Evolutionary conservation across 1,284 basidiomycete species (phyloP).

Genomic region (Cryptococcus sp.): DNA sequence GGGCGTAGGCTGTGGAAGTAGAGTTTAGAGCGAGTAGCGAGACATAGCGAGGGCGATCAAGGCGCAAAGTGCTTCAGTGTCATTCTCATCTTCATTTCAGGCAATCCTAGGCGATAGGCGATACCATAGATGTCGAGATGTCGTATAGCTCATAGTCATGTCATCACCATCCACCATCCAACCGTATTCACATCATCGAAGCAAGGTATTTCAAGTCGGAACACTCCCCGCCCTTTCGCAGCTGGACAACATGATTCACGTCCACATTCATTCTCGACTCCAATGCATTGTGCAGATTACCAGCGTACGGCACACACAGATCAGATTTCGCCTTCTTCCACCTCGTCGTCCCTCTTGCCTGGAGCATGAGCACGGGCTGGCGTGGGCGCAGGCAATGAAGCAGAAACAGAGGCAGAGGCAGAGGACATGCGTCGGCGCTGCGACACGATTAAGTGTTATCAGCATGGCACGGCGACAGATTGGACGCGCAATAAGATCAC

Average conservation of each 20-base stretch:
- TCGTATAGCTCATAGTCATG: background rate
- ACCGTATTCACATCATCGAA: too few relatives aligned
- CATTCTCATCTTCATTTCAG: too few relatives aligned
- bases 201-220: too few relatives aligned
- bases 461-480: background rate
- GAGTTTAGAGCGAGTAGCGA: too few relatives aligned
- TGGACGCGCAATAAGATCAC: background rate
- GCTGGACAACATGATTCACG: too few relatives aligned
- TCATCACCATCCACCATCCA: background rate
- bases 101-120: background rate
- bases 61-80: too few relatives aligned
- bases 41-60: too few relatives aligned
- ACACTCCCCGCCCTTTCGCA: too few relatives aligned
- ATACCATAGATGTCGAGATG: background rate
- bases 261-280: too few relatives aligned
- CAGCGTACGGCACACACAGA: too few relatives aligned
- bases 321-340: constrained; percentile 44
- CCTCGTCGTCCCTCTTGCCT: constrained; percentile 24
- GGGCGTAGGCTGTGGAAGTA: background rate
- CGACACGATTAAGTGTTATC: background rate
- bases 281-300: background rate
- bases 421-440: constrained; percentile 26
- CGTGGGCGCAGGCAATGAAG: too few relatives aligned
- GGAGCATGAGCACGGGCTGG: background rate
- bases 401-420: background rate